Evolutionary conservation across 2,329 filamentous ascomycete species (phyloP), one percentile per base, ranked within the genome.

Genomic region (Penicillium sumatraense): DNA sequence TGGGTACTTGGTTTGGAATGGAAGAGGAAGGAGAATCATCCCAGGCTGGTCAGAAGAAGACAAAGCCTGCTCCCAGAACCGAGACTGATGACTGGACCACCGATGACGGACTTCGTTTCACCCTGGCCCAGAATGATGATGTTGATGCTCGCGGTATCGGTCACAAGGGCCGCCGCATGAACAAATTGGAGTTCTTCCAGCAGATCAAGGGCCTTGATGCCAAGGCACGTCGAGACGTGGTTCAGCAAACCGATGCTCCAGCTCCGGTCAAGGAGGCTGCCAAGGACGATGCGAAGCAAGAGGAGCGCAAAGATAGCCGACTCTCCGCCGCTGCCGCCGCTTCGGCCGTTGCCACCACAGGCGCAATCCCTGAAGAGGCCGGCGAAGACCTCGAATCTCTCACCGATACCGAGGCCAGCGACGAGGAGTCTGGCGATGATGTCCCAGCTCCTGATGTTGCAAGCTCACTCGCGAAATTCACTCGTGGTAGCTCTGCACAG

Each of bases 111-210:
- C 75, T 88, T 33, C 83, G 86, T 31, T 88, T 88, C 71, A 86
- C 82, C 3, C 78, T 88, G 36, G 81, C 79, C n/a, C 76, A 79
- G 20, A 68, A 72, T 52, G 67, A 71, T 33, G 67, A 69, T n/a
- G 67, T 75, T 46, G 67, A 62, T 36, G 59, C 69, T 52, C 64
- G 66, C 8, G 74, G 75, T 14, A 63, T 76, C 23, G 53, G 60
- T 40, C 71, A 77, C 51, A 82, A 82, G 63, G 84, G 84, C 31
- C 78, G 80, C 16, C 78, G 86, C 40, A 85, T 88, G 83, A 86
- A 80, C 73, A 88, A 87, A 64, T 75, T 80, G 3, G 84, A 88
- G 58, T 88, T 88, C 66, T 86, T 88, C 65, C 74, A 82, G 55
- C 81, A 86, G 63, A 84, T 88, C 70, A 80, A 83, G 53, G 74